These are phyloP conservation scores for Scheffersomyces stipitis DNA, from an alignment of 805 yeast species.

Conservation along the genomic window DNA sequence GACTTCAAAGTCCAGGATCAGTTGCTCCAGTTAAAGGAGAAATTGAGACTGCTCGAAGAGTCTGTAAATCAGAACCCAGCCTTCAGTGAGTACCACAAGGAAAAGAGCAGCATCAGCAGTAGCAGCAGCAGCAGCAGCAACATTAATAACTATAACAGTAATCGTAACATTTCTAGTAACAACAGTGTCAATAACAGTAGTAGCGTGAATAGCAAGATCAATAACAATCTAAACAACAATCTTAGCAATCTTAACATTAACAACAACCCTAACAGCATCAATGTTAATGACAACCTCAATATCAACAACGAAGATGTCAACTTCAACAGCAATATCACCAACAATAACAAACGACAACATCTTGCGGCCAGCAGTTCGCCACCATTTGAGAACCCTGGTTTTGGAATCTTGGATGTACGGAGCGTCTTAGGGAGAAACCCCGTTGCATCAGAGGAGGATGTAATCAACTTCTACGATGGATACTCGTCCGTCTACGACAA, in stretches of 20 bases:
- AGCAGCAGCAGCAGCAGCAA: not conserved
- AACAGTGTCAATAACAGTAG: not conserved
- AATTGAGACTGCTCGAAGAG: not conserved
- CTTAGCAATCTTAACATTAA: not conserved
- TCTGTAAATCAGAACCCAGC: slow-evolving; percentile 7
- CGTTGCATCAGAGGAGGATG: slow-evolving; percentile 20
- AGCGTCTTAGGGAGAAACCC: slow-evolving; percentile 13
- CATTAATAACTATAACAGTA: not conserved
- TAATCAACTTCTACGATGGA: slow-evolving; percentile 35
- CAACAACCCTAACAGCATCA: not conserved
- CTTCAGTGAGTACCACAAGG: no score
- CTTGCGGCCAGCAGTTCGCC: not conserved
- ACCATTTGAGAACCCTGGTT: not conserved
- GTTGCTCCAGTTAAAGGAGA: not conserved
- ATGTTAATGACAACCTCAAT: not conserved
- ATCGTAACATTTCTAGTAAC: not conserved
- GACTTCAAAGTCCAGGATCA: not conserved
- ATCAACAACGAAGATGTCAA: not conserved
- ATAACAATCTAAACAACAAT: not conserved
- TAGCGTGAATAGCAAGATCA: not conserved
- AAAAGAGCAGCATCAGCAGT: not conserved
- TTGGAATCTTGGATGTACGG: not conserved
- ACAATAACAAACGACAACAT: no score
- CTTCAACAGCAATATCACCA: not conserved
- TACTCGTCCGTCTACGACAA: slow-evolving; percentile 42